These are phyloP conservation scores for Pyrenochaeta sp. DNA, from an alignment of 2,329 filamentous ascomycete species.

Conservation along the genomic window DNA sequence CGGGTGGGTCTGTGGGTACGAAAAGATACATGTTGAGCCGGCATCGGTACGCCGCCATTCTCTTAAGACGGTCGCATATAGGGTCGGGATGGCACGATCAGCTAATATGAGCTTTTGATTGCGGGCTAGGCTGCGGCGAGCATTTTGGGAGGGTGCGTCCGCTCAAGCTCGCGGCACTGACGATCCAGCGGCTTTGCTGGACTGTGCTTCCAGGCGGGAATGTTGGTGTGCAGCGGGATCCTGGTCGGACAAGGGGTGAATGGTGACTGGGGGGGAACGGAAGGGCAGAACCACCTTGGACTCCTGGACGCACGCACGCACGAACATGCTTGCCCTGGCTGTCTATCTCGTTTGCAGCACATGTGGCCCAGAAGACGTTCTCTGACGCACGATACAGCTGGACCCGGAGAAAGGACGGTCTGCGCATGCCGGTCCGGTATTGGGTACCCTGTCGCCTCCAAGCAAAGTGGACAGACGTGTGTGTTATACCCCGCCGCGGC, in stretches of 20 bases:
- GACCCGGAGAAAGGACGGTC: constrained; percentile 41
- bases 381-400: constrained; percentile 48
- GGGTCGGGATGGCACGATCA: constrained; percentile 45
- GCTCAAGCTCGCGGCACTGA: constrained; percentile 46
- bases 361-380: constrained; percentile 39
- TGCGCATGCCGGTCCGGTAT: constrained; percentile 43
- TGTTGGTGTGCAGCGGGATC: constrained; percentile 40
- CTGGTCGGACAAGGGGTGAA: constrained; percentile 31
- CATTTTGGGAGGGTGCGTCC: constrained; percentile 40
- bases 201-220: constrained; percentile 49
- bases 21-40: constrained; percentile 44
- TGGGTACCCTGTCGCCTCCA: constrained; percentile 44
- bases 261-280: constrained; percentile 36
- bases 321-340: constrained; percentile 34
- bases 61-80: constrained; percentile 38
- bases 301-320: constrained; percentile 32
- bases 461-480: constrained; percentile 39
- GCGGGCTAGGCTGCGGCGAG: constrained; percentile 42
- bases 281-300: constrained; percentile 32
- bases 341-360: constrained; percentile 47
- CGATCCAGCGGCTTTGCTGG: constrained; percentile 44
- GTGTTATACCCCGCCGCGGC: constrained; percentile 47
- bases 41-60: constrained; percentile 37
- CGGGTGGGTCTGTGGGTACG: constrained; percentile 38
- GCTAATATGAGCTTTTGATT: constrained; percentile 51